Conservation (phyloP, 2,329 filamentous ascomycete species). For the Colletotrichum ledebouriae region DNA sequence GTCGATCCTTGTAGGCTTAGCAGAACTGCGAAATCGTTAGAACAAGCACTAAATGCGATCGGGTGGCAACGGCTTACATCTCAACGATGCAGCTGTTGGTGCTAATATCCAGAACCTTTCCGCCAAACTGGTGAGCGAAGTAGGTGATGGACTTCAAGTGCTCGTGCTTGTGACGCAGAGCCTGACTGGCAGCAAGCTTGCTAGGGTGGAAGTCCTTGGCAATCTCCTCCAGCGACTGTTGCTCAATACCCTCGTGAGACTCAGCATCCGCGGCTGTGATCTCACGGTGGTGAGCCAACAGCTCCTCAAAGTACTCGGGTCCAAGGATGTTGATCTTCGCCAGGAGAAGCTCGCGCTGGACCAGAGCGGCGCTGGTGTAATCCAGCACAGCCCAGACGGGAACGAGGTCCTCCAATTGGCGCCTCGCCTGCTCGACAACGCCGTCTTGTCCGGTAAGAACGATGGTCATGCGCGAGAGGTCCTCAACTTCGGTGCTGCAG, state of each 20-base stretch:
- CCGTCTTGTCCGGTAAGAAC: conserved; percentile 96
- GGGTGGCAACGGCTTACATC: conserved; percentile 72
- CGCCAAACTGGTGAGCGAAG: conserved; percentile 96
- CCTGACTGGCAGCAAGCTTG: conserved; percentile 87
- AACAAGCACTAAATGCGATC: conserved; percentile 24
- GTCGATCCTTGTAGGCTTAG: conserved; percentile 93
- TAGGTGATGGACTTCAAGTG: conserved; percentile 97
- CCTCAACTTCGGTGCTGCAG: conserved; percentile 96
- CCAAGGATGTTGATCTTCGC: conserved; percentile 98
- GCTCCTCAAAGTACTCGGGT: conserved; percentile 97
- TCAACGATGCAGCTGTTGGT: conserved; percentile 99
- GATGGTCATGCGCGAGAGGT: conserved; percentile 98
- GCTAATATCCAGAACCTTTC: conserved; percentile 97
- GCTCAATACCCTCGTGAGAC: conserved; percentile 52
- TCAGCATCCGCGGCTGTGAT: conserved; percentile 71
- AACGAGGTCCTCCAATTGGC: conserved; percentile 95
- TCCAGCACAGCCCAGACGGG: conserved; percentile 98
- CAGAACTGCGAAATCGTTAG: conserved; percentile 71
- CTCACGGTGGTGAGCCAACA: conserved; percentile 94
- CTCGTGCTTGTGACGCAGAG: conserved; percentile 95
- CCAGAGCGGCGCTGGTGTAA: conserved; percentile 91
- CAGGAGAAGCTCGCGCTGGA: conserved; percentile 94
- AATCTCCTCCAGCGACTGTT: conserved; percentile 59
- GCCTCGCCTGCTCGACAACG: conserved; percentile 94
- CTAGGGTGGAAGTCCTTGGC: conserved; percentile 88